These are phyloP conservation scores for Aspergillus leporis DNA, from an alignment of 495 filamentous ascomycete species.

Conservation along the genomic window DNA sequence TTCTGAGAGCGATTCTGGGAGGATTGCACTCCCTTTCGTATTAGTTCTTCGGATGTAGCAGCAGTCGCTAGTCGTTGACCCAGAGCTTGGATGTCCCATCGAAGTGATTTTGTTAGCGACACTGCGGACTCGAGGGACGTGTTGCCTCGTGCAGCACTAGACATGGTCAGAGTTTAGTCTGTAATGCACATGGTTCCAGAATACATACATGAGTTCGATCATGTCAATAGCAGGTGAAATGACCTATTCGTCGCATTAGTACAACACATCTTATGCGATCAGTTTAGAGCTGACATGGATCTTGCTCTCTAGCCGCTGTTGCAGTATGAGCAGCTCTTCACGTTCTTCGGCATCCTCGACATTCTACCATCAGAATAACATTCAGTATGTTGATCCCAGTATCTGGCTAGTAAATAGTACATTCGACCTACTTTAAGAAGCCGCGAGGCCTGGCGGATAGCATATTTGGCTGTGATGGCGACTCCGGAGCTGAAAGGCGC, in stretches of 20 bases:
- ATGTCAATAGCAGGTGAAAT: conserved; percentile 91
- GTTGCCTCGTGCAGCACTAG: conserved; percentile 87
- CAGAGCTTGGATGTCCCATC: conserved; percentile 82
- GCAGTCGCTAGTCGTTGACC: conserved; percentile 73
- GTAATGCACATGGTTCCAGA: not conserved
- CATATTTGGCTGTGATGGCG: conserved; percentile 81
- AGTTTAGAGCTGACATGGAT: conserved; percentile 67
- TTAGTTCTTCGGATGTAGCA: conserved; percentile 64
- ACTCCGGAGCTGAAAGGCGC: conserved; percentile 69
- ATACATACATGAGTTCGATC: conserved; percentile 81
- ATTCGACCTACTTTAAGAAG: conserved; percentile 66
- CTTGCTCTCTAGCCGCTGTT: conserved; percentile 77
- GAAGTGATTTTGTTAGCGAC: conserved; percentile 79
- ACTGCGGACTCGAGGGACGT: conserved; percentile 89
- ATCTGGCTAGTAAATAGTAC: conserved; percentile 2
- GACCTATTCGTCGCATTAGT: conserved; percentile 53
- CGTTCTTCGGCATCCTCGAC: conserved; percentile 64
- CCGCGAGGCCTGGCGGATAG: conserved; percentile 76
- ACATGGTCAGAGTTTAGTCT: not conserved
- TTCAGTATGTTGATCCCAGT: not conserved
- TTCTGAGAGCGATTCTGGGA: conserved; percentile 48
- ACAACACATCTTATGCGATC: conserved; percentile 2
- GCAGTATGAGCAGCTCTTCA: conserved; percentile 68
- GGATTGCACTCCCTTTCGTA: conserved; percentile 50
- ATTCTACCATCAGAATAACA: conserved; percentile 44